Base-by-base conservation (phyloP, 108 stramenopile species). In the Pseudonitzschia pungens region DNA sequence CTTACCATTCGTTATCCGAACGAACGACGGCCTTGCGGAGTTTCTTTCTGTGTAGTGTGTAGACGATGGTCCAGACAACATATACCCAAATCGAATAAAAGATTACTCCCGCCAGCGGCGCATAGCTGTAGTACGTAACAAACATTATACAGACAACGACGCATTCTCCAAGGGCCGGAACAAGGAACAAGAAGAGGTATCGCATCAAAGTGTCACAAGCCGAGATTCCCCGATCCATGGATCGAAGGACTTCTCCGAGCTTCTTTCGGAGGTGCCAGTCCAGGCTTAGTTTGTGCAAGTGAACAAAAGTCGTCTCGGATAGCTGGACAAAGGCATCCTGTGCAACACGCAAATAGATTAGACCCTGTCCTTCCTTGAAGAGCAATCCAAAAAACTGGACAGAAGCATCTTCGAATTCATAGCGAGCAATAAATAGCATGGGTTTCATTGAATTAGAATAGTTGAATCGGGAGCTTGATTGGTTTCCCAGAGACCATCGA, bases 311-410 rank as follows among this genome's bases (percentile, higher is more conserved):
- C 5, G 86, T 74, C 73, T 95, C 89, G 27, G 88, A 84, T 5
- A 99, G 80, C 78, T 98, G 95, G 14, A 97, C 92, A 82, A 96
- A 99, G 4, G 97, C 98, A 22, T 93, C 95, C 76, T 99, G 97
- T 52, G 93, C 95, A 44, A 99, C 98, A 52, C 92, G 88, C 12
- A 99, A 89, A 84, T 99, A 99, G 26, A 97, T 79, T 29, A 98
- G 71, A 36, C 80, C 84, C 72, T 99, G 97, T 16, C 82, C 73
- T 82, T 99, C 98, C 81, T 96, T 94, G 60, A 96, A 85, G 16
- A 83, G 70, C 14, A 84, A 82, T 14, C 86, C 72, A 1, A 85
- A 55, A 65, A 97, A 93, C 27, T 85, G 79, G 56, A 97, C 63
- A 42, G 80, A 14, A 0, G 89, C 58, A 77, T 93, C 60, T 62